These are phyloP conservation scores for Ascochyta koolunga DNA, from an alignment of 2,329 filamentous ascomycete species.

Conservation along the genomic window DNA sequence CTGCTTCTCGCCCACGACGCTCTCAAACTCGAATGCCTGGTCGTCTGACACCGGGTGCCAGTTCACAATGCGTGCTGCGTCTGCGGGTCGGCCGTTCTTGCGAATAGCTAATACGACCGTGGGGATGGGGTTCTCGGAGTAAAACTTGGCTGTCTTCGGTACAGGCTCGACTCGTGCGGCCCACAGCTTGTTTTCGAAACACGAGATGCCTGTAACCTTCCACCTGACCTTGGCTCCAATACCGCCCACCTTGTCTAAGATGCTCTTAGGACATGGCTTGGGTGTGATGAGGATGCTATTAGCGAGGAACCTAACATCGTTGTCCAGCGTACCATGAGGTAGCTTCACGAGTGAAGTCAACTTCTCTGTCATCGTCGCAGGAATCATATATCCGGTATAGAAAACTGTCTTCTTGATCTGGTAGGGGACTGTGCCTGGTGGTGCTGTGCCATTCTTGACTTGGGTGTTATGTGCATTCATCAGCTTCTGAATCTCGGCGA, in stretches of 20 bases:
- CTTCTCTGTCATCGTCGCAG: conserved; percentile 71
- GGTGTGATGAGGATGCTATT: conserved; percentile 92
- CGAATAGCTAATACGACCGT: conserved; percentile 82
- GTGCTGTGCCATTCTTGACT: conserved; percentile 55
- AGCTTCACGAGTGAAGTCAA: conserved; percentile 73
- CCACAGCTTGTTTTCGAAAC: conserved; percentile 83
- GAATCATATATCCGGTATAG: conserved; percentile 91
- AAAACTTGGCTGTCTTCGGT: conserved; percentile 64
- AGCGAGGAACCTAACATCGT: conserved; percentile 79
- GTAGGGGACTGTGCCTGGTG: conserved; percentile 57
- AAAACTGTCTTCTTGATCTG: conserved; percentile 86
- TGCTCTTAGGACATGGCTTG: conserved; percentile 71
- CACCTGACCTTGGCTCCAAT: conserved; percentile 83
- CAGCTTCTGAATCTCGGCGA: conserved; percentile 84
- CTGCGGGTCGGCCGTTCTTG: conserved; percentile 75
- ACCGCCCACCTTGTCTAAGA: conserved; percentile 84
- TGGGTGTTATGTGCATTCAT: conserved; percentile 83
- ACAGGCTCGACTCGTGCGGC: conserved; percentile 80
- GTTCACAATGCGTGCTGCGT: conserved; percentile 79
- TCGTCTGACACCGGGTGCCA: conserved; percentile 80
- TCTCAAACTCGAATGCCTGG: conserved; percentile 78
- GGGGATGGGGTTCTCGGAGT: conserved; percentile 80
- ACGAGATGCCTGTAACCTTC: conserved; percentile 78
- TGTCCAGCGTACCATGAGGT: conserved; percentile 65
- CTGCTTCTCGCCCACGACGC: conserved; percentile 84